Conservation (phyloP, 768 basidiomycete genomes). For the Tylopilus balloui region DNA sequence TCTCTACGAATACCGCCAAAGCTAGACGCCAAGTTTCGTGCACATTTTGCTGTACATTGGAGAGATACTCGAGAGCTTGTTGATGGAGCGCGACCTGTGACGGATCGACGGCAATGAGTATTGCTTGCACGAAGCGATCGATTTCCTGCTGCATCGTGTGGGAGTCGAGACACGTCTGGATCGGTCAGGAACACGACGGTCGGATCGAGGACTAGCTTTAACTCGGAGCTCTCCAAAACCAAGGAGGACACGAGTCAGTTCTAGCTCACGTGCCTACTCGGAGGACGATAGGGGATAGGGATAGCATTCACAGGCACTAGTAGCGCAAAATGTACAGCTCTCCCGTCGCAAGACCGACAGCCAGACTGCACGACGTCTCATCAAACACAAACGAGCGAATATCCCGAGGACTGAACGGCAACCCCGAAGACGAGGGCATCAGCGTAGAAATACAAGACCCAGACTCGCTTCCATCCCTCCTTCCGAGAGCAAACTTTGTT, state of each 20-base stretch:
- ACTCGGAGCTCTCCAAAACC: too few relatives aligned
- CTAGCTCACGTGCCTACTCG: constrained; percentile 25
- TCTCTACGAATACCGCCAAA: constrained; percentile 66
- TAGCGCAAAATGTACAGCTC: constrained; percentile 47
- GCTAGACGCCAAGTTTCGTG: constrained; percentile 78
- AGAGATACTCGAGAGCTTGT: constrained; percentile 82
- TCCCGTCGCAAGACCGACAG: constrained; percentile 48
- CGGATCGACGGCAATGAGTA: constrained; percentile 83
- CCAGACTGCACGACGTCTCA: constrained; percentile 50
- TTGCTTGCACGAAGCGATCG: constrained; percentile 77
- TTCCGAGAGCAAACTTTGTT: constrained; percentile 45
- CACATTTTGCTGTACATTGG: constrained; percentile 71
- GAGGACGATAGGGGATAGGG: constrained; percentile 17
- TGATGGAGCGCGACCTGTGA: constrained; percentile 67
- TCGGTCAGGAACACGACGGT: constrained; percentile 11
- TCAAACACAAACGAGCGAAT: constrained; percentile 51
- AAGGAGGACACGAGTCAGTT: constrained; percentile 10
- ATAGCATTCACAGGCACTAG: too few relatives aligned
- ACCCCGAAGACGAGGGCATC: constrained; percentile 42
- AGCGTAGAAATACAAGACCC: constrained; percentile 28
- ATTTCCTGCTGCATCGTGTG: constrained; percentile 69
- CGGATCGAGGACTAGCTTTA: too few relatives aligned
- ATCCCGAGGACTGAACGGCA: constrained; percentile 48
- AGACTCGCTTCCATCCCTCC: constrained; percentile 6
- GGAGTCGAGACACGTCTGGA: constrained; percentile 16